A percentile compares a stretch with the other conserved stretches of the same genome.
These are phyloP conservation scores for Flaveria robusta DNA, from an alignment of 129 eudicot genomes.

Conservation along the genomic window DNA sequence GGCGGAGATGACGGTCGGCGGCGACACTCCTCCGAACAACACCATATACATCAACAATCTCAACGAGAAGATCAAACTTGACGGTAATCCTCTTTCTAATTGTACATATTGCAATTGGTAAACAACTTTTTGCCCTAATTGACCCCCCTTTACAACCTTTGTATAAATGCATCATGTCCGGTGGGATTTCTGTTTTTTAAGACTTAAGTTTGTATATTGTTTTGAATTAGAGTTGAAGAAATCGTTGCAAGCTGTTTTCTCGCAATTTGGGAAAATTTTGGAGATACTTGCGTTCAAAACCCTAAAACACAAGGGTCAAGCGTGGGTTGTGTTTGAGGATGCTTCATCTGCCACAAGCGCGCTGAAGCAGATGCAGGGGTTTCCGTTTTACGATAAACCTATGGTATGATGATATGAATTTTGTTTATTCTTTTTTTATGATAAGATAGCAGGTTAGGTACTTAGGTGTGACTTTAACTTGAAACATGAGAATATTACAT, in stretches of 20 bases:
- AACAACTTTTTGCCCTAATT: slow-evolving; percentile 27
- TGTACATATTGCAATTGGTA: not conserved
- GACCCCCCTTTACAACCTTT: not conserved
- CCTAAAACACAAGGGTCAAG: slow-evolving; percentile 94
- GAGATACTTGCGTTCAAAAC: slow-evolving; percentile 94
- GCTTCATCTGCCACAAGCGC: slow-evolving; percentile 70
- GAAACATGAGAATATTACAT: not conserved
- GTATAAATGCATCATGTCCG: no score
- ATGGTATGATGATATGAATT: slow-evolving; percentile 78
- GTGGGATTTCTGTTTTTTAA: no score
- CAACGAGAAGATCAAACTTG: slow-evolving; percentile 86
- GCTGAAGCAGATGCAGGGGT: slow-evolving; percentile 83
- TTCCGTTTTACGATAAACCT: slow-evolving; percentile 95
- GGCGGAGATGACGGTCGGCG: slow-evolving; percentile 60
- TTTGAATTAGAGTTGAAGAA: slow-evolving; percentile 73
- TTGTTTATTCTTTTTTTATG: not conserved
- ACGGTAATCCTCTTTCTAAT: slow-evolving; percentile 46
- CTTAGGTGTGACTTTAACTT: not conserved
- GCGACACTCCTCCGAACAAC: slow-evolving; percentile 59
- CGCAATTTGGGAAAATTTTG: slow-evolving; percentile 87
- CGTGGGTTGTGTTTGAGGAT: slow-evolving; percentile 95
- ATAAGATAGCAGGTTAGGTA: not conserved
- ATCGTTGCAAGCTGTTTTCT: slow-evolving; percentile 81
- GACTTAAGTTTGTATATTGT: no score
- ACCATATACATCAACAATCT: slow-evolving; percentile 94